Conservation (phyloP, 495 filamentous ascomycete genomes). For the Pseudoneurospora amorphoporcata region DNA sequence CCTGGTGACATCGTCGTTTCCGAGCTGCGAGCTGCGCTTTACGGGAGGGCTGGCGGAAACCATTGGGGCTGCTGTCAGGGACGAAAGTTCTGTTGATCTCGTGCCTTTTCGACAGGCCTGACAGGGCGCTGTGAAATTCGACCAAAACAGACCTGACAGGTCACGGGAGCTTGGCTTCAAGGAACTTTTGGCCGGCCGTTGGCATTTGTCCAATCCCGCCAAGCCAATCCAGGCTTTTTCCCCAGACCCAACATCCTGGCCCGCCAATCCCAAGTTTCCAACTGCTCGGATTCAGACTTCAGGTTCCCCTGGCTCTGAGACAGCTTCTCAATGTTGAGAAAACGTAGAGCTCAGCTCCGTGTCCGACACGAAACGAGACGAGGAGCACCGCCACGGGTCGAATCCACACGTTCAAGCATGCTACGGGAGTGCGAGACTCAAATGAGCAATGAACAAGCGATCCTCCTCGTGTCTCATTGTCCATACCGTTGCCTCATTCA, state of each 20-base stretch:
- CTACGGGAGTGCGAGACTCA: not conserved
- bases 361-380: not conserved
- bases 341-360: not conserved
- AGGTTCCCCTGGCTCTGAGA: not conserved
- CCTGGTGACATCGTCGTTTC: not conserved
- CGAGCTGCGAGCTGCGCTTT: slow-evolving; percentile 5
- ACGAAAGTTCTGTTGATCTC: slow-evolving; percentile 24
- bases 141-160: not conserved
- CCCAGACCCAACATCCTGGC: not conserved
- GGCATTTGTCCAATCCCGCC: not conserved
- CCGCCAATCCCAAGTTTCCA: not conserved
- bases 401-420: not conserved
- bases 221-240: not conserved
- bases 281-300: not conserved
- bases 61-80: slow-evolving; percentile 3
- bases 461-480: not conserved
- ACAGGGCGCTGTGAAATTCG: not conserved
- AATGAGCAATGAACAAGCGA: not conserved
- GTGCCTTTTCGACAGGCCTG: slow-evolving; percentile 6
- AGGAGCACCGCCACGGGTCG: not conserved
- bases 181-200: not conserved
- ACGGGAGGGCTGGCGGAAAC: not conserved
- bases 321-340: not conserved
- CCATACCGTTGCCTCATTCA: not conserved
- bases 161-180: not conserved